Evolutionary conservation across 1,284 basidiomycete genomes (phyloP).

Genomic region (Spongiforma sp.): DNA sequence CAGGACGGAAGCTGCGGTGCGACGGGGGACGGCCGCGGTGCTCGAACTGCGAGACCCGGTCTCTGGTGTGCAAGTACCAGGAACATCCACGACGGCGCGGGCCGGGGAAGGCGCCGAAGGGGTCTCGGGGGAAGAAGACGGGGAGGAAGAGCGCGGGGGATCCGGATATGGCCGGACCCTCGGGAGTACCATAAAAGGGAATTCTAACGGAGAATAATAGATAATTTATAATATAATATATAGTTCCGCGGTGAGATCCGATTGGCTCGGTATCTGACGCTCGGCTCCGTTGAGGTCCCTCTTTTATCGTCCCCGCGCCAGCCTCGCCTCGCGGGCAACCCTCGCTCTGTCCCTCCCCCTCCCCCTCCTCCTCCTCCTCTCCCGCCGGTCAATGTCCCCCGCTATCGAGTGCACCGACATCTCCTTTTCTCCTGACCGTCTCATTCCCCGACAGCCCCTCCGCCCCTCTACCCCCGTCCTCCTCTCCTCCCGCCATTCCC

Average conservation of each 20-base stretch:
- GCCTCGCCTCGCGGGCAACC: conserved; percentile 45
- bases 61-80: conserved; percentile 58
- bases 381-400: no score
- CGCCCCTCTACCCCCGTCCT: conserved; percentile 31
- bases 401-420: conserved; percentile 27
- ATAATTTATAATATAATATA: conserved; percentile 34
- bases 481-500: conserved; percentile 22
- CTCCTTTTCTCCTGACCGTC: conserved; percentile 22
- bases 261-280: conserved; percentile 45
- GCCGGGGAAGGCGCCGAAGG: conserved; percentile 70
- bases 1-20: conserved; percentile 75
- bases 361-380: conserved; percentile 25
- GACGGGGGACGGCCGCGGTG: conserved; percentile 67
- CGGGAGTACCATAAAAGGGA: conserved; percentile 32
- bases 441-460: conserved; percentile 12
- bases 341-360: conserved; percentile 38
- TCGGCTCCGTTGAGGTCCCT: conserved; percentile 44
- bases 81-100: conserved; percentile 63
- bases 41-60: conserved; percentile 57
- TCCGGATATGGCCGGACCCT: conserved; percentile 35
- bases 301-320: conserved; percentile 44
- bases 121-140: conserved; percentile 35
- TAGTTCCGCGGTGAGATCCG: conserved; percentile 40
- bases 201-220: conserved; percentile 19
- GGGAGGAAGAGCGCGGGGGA: conserved; percentile 30